Conservation (phyloP, 768 basidiomycete species). For the Tylopilus vinaceipallidus region DNA sequence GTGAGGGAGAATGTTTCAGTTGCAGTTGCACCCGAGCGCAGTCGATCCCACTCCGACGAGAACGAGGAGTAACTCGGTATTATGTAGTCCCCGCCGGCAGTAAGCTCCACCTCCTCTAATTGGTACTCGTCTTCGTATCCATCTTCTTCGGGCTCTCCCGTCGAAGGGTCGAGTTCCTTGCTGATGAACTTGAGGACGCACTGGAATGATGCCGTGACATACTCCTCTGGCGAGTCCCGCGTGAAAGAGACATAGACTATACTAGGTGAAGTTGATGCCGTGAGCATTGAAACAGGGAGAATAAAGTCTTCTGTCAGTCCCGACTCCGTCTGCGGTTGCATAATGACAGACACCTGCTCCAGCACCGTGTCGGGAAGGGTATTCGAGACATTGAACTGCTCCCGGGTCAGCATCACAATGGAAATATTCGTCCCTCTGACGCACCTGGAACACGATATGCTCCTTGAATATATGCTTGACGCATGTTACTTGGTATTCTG, state of each 20-base stretch:
- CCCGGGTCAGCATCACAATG: constrained; percentile 5
- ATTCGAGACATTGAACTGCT: constrained; percentile 94
- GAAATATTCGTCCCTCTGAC: constrained; percentile 17
- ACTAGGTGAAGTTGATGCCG: constrained; percentile 70
- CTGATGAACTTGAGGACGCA: constrained; percentile 93
- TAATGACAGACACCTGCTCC: constrained; percentile 91
- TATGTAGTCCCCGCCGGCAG: constrained; percentile 92
- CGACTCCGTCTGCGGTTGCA: constrained; percentile 75
- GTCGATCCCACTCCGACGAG: constrained; percentile 91
- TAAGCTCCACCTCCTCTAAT: constrained; percentile 92
- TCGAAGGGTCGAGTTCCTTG: constrained; percentile 95
- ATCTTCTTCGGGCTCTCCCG: constrained; percentile 93
- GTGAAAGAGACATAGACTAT: constrained; percentile 94
- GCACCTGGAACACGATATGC: constrained; percentile 94
- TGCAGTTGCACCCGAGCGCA: constrained; percentile 70
- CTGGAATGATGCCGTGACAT: constrained; percentile 80
- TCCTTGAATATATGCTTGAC: constrained; percentile 97
- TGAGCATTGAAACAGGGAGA: constrained; percentile 74
- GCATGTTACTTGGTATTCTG: constrained; percentile 95
- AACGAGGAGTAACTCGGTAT: constrained; percentile 94
- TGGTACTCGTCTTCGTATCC: constrained; percentile 99
- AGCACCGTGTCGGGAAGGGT: constrained; percentile 94
- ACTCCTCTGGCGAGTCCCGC: constrained; percentile 72
- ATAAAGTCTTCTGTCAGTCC: constrained; percentile 93
- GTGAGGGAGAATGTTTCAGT: constrained; percentile 94